Conservation (phyloP, 1,284 basidiomycete species). For the Afroboletus lepidellus region DNA sequence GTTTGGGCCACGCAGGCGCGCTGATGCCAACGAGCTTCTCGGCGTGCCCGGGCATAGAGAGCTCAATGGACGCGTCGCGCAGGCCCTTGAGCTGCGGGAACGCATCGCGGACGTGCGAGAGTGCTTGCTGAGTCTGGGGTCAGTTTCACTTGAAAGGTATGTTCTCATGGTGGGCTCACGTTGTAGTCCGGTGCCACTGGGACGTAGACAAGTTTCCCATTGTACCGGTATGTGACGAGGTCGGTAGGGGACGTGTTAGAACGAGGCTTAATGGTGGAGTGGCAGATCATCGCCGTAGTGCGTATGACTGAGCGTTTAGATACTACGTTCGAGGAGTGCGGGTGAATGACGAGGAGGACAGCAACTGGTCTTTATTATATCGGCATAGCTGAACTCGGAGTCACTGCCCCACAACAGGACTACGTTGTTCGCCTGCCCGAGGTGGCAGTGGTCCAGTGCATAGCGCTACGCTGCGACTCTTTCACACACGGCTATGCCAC, state of each 20-base stretch:
- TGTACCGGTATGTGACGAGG: conserved; percentile 52
- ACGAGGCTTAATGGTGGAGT: neutral
- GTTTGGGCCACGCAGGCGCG: conserved; percentile 52
- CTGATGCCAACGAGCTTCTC: conserved; percentile 48
- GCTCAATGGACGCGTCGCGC: conserved; percentile 43
- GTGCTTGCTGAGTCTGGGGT: conserved; percentile 35
- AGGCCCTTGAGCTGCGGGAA: conserved; percentile 41
- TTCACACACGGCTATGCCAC: no score
- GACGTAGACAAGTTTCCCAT: conserved; percentile 52
- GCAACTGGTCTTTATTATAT: neutral
- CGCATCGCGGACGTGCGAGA: conserved; percentile 51
- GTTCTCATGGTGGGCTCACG: conserved; percentile 33
- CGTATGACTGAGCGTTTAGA: neutral
- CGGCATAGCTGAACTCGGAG: no score
- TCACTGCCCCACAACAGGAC: no score
- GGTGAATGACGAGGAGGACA: neutral
- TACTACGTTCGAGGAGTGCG: neutral
- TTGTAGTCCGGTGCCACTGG: conserved; percentile 45
- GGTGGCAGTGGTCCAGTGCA: no score
- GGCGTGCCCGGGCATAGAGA: conserved; percentile 41
- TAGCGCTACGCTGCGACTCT: no score
- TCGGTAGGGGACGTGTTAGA: conserved; percentile 27
- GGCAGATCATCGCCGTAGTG: conserved; percentile 5
- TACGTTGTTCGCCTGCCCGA: no score
- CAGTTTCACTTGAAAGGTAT: neutral